Base-by-base conservation (phyloP, 2,329 filamentous ascomycete species). In the Paecilomyces formosus region DNA sequence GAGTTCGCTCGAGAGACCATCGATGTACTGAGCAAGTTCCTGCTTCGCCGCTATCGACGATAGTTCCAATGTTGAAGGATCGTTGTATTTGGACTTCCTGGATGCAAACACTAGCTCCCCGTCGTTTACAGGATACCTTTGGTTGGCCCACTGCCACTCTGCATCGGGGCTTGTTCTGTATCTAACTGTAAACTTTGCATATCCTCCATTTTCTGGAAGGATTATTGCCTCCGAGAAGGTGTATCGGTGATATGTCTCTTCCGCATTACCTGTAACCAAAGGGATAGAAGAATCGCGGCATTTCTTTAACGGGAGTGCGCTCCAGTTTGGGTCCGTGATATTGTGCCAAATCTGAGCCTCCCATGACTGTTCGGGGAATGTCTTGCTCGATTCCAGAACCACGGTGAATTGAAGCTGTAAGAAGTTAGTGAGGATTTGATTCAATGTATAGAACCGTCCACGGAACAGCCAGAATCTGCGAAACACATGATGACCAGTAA, bases 261-360 rank as follows among this genome's bases (percentile, higher is more conserved):
- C 62, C 1, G 57, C 18, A 0, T 54, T 53, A 7, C 63, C 63
- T 56, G 66, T 70, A 12, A 71, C 62, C 3, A 74, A 66, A 2
- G 72, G 66, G 18, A 68, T 63, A 18, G 64, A 65, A 6, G 68
- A 58, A 24, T 63, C 58, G 3, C 62, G 57, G 3, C 69, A 70
- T 31, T 71, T 66, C 56, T 84, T 78, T 2, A 94, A 76, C 26
- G 76, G 75, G 18, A 84, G 77, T 22, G 87, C 82, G 5, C 68
- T 76, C 82, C 79, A 92, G 76, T 73, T 74, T 61, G 85, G 82
- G 79, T 63, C 79, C 35, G 71, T 78, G 55, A 83, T 82, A 64
- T 88, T 86, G 62, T 90, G 85, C 90, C 91, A 96, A 7, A 95
- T 74, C 15, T 84, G 83, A 31, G 91, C 83, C 65, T 94, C 82